Percentiles rank a stretch among this genome's conserved stretches.
These are phyloP conservation scores for Chamaenerion angustifolium DNA, from an alignment of 345 rosid genomes.

Conservation along the genomic window DNA sequence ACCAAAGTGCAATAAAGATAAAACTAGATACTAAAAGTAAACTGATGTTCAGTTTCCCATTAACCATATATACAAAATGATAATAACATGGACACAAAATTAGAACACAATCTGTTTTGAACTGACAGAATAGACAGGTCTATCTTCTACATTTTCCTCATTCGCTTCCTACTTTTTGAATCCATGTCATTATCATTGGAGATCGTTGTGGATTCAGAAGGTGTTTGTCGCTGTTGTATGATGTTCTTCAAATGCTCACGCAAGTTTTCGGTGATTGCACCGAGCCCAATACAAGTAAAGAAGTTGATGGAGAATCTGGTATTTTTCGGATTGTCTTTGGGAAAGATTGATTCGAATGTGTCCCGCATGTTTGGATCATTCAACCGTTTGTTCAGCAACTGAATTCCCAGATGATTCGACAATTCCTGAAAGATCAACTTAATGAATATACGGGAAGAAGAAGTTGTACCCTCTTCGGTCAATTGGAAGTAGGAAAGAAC, in stretches of 20 bases:
- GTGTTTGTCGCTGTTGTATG: slow-evolving; percentile 46
- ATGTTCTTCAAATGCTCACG: slow-evolving; percentile 85
- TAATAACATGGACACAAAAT: no score
- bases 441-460: slow-evolving; percentile 82
- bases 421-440: slow-evolving; percentile 96
- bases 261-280: slow-evolving; percentile 87
- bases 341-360: slow-evolving; percentile 73
- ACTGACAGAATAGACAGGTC: no score
- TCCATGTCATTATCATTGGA: no score
- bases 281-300: slow-evolving; percentile 91
- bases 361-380: slow-evolving; percentile 60
- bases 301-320: slow-evolving; percentile 79
- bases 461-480: slow-evolving; percentile 91
- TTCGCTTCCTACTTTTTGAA: no score
- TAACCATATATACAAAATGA: no score
- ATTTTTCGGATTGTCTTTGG: slow-evolving; percentile 85
- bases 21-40: no score
- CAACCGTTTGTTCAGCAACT: slow-evolving; percentile 61
- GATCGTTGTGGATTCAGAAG: slow-evolving; percentile 13
- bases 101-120: no score
- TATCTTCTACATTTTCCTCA: no score
- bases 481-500: slow-evolving; percentile 67
- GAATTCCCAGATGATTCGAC: slow-evolving; percentile 83
- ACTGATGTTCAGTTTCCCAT: no score
- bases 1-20: no score